Evolutionary conservation across 1,284 basidiomycete genomes (phyloP).

Genomic region (Ceratobasidium sp.): DNA sequence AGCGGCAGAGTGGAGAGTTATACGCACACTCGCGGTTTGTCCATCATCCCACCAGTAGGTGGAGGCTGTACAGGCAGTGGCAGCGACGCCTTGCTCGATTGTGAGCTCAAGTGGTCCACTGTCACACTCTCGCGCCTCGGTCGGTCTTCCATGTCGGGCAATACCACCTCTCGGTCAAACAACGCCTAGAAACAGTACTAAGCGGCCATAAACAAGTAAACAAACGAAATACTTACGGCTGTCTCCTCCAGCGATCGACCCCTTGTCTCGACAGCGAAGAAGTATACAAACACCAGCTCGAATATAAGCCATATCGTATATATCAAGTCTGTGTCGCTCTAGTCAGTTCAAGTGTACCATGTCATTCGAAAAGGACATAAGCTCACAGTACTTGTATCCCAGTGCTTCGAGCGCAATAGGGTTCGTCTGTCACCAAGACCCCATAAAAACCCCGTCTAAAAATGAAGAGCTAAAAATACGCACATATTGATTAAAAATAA

Average conservation of each 20-base stretch:
- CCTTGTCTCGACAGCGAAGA: conserved; percentile 63
- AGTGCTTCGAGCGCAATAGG: conserved; percentile 32
- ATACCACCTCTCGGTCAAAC: conserved; percentile 32
- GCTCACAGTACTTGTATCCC: conserved; percentile 37
- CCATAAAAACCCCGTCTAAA: neutral
- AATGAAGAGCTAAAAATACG: conserved; percentile 1
- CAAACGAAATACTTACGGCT: conserved; percentile 34
- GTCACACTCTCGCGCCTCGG: conserved; percentile 1
- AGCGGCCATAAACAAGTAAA: neutral
- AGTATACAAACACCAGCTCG: conserved; percentile 73
- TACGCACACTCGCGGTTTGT: conserved; percentile 33
- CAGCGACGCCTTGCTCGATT: conserved; percentile 19
- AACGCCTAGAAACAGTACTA: neutral
- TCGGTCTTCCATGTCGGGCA: conserved; percentile 28
- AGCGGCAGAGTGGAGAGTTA: neutral
- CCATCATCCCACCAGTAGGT: neutral
- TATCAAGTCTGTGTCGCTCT: conserved; percentile 52
- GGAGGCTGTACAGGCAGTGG: neutral
- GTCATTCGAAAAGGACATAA: no score
- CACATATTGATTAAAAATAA: conserved; percentile 73
- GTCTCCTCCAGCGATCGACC: conserved; percentile 74
- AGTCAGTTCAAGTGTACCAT: neutral
- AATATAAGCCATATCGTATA: conserved; percentile 73
- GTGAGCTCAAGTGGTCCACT: conserved; percentile 26
- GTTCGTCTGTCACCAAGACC: neutral